These are phyloP conservation scores for Carallia pectinifolia DNA, from an alignment of 345 rosid genomes.

Conservation along the genomic window DNA sequence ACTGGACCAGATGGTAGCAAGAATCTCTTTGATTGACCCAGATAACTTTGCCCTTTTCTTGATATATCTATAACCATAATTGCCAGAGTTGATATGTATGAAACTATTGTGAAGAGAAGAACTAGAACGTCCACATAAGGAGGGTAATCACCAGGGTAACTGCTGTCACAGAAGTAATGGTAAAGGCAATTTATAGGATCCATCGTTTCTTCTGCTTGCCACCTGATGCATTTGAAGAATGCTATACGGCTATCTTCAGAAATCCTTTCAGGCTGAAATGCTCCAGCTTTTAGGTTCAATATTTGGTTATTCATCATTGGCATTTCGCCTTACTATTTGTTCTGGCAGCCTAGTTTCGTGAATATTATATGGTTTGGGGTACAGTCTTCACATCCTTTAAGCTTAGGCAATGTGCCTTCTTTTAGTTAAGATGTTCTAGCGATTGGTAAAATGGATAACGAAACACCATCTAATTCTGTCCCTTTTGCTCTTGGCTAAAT, in stretches of 20 bases:
- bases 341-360: not conserved
- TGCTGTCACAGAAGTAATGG: conserved; percentile 79
- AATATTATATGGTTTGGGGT: not conserved
- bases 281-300: conserved; percentile 15
- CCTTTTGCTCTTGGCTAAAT: not conserved
- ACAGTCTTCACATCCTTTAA: conserved; percentile 15
- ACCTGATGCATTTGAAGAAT: conserved; percentile 69
- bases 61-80: conserved; percentile 39
- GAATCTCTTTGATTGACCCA: conserved; percentile 42
- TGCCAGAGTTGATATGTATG: conserved; percentile 45
- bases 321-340: conserved; percentile 9
- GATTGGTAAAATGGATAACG: conserved; percentile 55
- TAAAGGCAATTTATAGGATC: conserved; percentile 75
- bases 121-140: conserved; percentile 42
- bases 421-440: conserved; percentile 45
- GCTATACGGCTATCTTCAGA: conserved; percentile 37
- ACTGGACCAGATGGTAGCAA: conserved; percentile 72
- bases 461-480: conserved; percentile 37
- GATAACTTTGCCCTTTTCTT: conserved; percentile 26
- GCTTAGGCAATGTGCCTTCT: conserved; percentile 16
- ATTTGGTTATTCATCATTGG: conserved; percentile 27
- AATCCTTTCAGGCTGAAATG: conserved; percentile 38
- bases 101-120: conserved; percentile 38
- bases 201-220: conserved; percentile 82
- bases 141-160: conserved; percentile 55